A percentile compares a stretch with the other conserved stretches of the same genome.
Evolutionary conservation across 2,329 filamentous ascomycete genomes (phyloP).

Genomic region (Myriosclerotinia scirpicola): DNA sequence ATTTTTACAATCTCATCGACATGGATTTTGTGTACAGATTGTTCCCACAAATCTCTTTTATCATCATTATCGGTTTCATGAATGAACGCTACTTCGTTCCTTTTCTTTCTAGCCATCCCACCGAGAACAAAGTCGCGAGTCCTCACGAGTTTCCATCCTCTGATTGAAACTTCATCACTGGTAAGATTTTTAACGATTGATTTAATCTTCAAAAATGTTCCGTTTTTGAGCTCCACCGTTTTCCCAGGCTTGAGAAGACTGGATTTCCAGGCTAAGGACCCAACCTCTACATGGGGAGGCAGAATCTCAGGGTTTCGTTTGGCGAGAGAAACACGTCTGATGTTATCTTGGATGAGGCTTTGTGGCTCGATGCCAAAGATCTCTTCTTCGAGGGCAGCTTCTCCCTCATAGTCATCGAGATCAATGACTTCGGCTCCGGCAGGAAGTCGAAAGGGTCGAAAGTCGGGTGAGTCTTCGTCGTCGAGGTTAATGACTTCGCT

Average conservation of each 20-base stretch:
- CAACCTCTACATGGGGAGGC: conserved; percentile 42
- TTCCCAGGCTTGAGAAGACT: conserved; percentile 33
- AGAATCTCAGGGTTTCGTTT: conserved; percentile 32
- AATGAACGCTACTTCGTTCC: conserved; percentile 49
- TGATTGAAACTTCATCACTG: conserved; percentile 39
- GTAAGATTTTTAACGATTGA: conserved; percentile 14
- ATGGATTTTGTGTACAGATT: conserved; percentile 47
- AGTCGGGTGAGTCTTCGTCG: not conserved
- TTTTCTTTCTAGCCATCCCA: conserved; percentile 40
- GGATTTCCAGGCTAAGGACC: conserved; percentile 23
- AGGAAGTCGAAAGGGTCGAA: not conserved
- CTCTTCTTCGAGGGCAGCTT: not conserved
- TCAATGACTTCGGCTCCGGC: conserved; percentile 3
- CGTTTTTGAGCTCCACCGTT: conserved; percentile 31
- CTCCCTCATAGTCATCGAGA: conserved; percentile 5
- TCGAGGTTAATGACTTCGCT: not conserved
- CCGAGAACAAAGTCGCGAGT: conserved; percentile 36
- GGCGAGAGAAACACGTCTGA: not conserved
- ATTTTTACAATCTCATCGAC: conserved; percentile 43
- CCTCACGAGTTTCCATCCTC: conserved; percentile 45
- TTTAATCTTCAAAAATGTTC: conserved; percentile 45
- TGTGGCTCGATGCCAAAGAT: conserved; percentile 1
- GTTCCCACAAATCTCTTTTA: conserved; percentile 35
- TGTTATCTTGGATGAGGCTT: not conserved
- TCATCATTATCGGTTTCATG: conserved; percentile 44